Percentiles rank a stretch among this genome's conserved stretches.
These are phyloP conservation scores for Alternaria novae-zelandiae DNA, from an alignment of 2,329 filamentous ascomycete species.

Conservation along the genomic window DNA sequence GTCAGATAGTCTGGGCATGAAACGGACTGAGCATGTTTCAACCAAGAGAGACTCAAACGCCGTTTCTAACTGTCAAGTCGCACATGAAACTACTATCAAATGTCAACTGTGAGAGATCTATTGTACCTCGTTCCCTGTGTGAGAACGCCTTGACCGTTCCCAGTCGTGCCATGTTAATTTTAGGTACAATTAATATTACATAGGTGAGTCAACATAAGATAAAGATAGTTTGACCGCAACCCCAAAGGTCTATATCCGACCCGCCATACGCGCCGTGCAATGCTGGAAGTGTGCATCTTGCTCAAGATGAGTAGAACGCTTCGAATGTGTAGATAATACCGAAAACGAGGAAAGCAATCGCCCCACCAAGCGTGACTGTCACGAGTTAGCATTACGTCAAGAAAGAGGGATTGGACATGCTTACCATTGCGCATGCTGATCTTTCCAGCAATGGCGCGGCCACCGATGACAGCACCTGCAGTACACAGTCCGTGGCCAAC, in stretches of 20 bases:
- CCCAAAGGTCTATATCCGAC: slow-evolving; percentile 12
- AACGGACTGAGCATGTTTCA: background rate
- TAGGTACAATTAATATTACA: slow-evolving; percentile 38
- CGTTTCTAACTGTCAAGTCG: background rate
- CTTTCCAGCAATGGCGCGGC: slow-evolving; percentile 86
- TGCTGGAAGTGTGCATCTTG: slow-evolving; percentile 30
- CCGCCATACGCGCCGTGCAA: slow-evolving; percentile 31
- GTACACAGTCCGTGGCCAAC: slow-evolving; percentile 90
- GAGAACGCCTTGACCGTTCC: slow-evolving; percentile 21
- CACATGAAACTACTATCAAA: background rate
- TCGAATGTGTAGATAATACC: slow-evolving; percentile 91
- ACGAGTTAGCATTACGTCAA: slow-evolving; percentile 28
- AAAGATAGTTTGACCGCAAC: background rate
- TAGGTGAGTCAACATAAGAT: slow-evolving; percentile 3
- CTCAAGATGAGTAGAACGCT: slow-evolving; percentile 62
- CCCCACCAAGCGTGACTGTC: slow-evolving; percentile 88
- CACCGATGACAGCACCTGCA: slow-evolving; percentile 87
- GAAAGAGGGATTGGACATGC: slow-evolving; percentile 49
- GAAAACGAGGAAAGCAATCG: slow-evolving; percentile 87
- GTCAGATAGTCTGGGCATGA: background rate
- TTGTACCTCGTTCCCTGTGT: slow-evolving; percentile 5
- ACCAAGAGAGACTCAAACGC: background rate
- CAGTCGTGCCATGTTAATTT: background rate
- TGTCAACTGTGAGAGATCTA: background rate
- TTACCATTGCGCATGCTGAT: slow-evolving; percentile 96